Base-by-base conservation (phyloP, 306 rosid species). In the Cyclanthera cordifolia region DNA sequence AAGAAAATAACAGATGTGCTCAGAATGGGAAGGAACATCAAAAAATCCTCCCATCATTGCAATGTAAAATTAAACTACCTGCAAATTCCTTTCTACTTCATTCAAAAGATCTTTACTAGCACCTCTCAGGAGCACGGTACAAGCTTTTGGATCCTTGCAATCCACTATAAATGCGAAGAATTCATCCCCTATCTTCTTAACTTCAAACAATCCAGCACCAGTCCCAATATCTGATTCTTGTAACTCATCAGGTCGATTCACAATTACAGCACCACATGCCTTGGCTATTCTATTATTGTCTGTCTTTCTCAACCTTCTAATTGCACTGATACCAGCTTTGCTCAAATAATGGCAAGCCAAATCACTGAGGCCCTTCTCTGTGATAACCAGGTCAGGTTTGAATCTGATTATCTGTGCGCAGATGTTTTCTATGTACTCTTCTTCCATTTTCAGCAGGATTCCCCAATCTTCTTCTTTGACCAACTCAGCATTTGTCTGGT, bases 331-430 rank as follows among this genome's bases (percentile, higher is more conserved):
- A 17, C 97, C 97, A 24, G 85, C 89, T 85, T 86, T 91, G 75
- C 94, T 82, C 59, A 91, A 69, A 76, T 88, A 91, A 78, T 91
- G 97, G 81, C 96, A 86, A 21, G 97, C 96, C 94, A 91, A 82
- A 77, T 91, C 97, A 81, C 97, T 91, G 47, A 91, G 90, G 63
- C 97, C 97, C 82, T 91, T 91, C 83, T 91, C 97, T 14, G 97
- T 91, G 63, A 91, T 79, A 37, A 91, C 97, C 60, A 91, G 63
- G 77, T 91, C 97, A 15, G 97, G 97, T 73, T 86, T 91, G 74
- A 91, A 91, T 75, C 83, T 91, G 79, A 91, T 77, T 60, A 91
- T 91, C 83, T 91, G 96, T 67, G 80, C 83, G 8, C 97, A 91
- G 15, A 91, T 86, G 70, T 82, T 88, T 83, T 86, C 88, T 15